Conservation (phyloP, 2,329 filamentous ascomycete species). For the Alternaria panax region DNA sequence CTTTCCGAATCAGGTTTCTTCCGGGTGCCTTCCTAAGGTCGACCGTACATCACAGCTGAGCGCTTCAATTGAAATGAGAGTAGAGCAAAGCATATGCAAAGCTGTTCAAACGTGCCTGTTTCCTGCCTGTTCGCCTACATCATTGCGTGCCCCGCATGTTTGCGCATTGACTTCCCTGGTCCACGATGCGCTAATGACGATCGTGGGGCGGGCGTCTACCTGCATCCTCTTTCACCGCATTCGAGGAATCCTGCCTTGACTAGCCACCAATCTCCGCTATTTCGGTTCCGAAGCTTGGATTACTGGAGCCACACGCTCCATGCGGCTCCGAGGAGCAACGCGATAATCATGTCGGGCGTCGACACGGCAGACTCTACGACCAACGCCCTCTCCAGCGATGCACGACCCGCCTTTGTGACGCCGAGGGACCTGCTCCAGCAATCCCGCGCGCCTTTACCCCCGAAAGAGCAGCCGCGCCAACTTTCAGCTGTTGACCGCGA, state of each 20-base stretch:
- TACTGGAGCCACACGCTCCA: conserved; percentile 30
- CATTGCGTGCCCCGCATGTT: conserved; percentile 17
- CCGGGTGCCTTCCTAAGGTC: conserved; percentile 9
- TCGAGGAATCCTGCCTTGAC: conserved; percentile 16
- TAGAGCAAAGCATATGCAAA: background rate
- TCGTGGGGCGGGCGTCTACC: conserved; percentile 20
- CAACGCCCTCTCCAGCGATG: conserved; percentile 23
- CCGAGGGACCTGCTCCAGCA: conserved; percentile 28
- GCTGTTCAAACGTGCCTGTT: background rate
- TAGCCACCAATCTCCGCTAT: conserved; percentile 12
- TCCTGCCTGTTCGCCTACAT: background rate
- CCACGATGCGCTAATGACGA: conserved; percentile 19
- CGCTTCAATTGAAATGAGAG: conserved; percentile 5
- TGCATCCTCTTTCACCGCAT: conserved; percentile 16
- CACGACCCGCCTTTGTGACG: conserved; percentile 34
- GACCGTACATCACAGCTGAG: conserved; percentile 5
- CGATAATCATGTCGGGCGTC: conserved; percentile 50
- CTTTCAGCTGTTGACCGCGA: conserved; percentile 74
- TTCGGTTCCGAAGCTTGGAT: conserved; percentile 10
- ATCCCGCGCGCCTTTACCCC: conserved; percentile 32
- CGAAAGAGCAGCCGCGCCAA: conserved; percentile 36
- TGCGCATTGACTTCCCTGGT: conserved; percentile 16
- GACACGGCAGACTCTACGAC: conserved; percentile 41
- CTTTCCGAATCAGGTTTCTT: background rate
- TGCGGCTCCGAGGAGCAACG: conserved; percentile 48